Conservation (phyloP, 768 basidiomycete species). For the Tylopilus balloui region DNA sequence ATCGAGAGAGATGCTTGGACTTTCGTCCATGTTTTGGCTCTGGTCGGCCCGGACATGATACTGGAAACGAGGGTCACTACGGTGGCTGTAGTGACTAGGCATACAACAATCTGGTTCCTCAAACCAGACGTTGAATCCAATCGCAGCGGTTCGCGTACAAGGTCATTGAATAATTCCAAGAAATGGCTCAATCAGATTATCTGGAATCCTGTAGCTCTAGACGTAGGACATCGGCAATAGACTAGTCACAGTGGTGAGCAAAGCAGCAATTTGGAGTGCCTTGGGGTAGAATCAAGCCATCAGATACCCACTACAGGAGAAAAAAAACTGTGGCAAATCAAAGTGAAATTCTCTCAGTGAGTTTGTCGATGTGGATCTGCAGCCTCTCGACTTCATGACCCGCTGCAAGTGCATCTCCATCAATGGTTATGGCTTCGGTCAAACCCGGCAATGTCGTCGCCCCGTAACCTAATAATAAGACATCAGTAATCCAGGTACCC, state of each 20-base stretch:
- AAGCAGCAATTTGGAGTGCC: no score
- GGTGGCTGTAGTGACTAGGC: background rate
- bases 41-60: slow-evolving; percentile 3
- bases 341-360: slow-evolving; percentile 35
- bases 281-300: background rate
- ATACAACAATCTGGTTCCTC: background rate
- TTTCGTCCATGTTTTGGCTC: slow-evolving; percentile 10
- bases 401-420: slow-evolving; percentile 61
- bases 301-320: no score
- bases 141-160: no score
- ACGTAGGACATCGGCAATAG: no score
- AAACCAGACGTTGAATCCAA: no score
- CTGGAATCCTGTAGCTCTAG: no score
- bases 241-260: no score
- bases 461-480: slow-evolving; percentile 57
- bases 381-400: slow-evolving; percentile 60
- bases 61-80: background rate
- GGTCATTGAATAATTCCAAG: no score
- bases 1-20: slow-evolving; percentile 22
- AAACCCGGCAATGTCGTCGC: slow-evolving; percentile 83
- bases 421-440: slow-evolving; percentile 72
- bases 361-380: slow-evolving; percentile 44
- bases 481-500: slow-evolving; percentile 1
- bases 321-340: slow-evolving; percentile 9
- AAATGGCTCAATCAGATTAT: no score